phyloP scores from a whole-genome alignment of 176 grass and related monocot genomes.

The Oryza officinalis region DNA sequence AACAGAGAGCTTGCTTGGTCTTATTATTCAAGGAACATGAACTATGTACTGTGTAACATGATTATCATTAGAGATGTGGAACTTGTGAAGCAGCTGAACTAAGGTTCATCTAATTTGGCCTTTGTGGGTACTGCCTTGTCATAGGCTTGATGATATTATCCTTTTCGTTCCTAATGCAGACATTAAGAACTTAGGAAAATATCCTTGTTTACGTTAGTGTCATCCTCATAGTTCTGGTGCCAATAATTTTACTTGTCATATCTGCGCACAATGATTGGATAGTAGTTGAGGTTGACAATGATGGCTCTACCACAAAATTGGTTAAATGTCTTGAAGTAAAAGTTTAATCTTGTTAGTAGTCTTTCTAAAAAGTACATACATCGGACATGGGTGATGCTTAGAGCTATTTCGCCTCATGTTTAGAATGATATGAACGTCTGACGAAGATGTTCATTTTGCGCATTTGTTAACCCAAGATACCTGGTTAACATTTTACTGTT shows the following conservation, averaged over 20 bases:
- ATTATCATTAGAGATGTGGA: not conserved
- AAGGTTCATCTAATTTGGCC: slow-evolving; percentile 1
- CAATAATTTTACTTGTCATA: slow-evolving; percentile 16
- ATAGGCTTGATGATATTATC: not conserved
- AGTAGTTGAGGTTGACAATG: slow-evolving; percentile 21
- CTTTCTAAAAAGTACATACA: not conserved
- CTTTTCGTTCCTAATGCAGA: not conserved
- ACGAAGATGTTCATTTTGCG: not conserved
- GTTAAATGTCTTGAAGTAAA: not conserved
- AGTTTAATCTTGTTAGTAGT: slow-evolving; percentile 10
- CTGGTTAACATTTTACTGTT: not conserved
- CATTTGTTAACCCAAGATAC: not conserved
- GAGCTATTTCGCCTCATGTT: not conserved
- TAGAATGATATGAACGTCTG: not conserved
- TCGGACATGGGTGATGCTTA: not conserved
- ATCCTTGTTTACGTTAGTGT: slow-evolving; percentile 22
- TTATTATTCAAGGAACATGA: slow-evolving; percentile 7
- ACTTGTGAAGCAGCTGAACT: not conserved
- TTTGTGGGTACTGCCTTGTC: not conserved
- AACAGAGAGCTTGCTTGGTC: not conserved
- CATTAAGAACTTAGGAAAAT: not conserved
- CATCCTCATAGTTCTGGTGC: not conserved
- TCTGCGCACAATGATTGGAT: not conserved
- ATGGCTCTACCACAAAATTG: not conserved
- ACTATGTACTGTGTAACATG: not conserved